Evolutionary conservation across 1,139 yeast genomes (phyloP).

Genomic region (Magnusiomyces tetraspermus): DNA sequence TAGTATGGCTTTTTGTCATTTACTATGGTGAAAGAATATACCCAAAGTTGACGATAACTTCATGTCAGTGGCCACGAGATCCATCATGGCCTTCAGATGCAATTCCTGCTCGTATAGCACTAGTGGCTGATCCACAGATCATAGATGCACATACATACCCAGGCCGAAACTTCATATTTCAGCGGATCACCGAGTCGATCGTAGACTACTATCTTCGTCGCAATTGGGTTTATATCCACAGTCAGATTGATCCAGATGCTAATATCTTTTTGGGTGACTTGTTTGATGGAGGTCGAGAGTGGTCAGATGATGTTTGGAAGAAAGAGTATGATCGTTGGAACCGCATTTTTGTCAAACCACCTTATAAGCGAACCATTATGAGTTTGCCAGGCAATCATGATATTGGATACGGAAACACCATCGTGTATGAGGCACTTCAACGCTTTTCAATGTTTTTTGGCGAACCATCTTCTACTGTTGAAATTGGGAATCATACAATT

Average conservation of each 20-base stretch:
- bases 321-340: constrained; percentile 62
- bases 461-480: constrained; percentile 45
- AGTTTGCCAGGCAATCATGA: constrained; percentile 92
- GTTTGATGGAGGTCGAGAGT: constrained; percentile 91
- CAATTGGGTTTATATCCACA: constrained; percentile 58
- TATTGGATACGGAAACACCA: constrained; percentile 76
- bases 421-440: constrained; percentile 42
- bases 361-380: constrained; percentile 38
- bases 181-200: constrained; percentile 32
- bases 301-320: constrained; percentile 64
- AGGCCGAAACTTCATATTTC: constrained; percentile 29
- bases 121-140: constrained; percentile 89
- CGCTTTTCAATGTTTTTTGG: constrained; percentile 73
- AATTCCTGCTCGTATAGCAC: constrained; percentile 50
- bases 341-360: constrained; percentile 46
- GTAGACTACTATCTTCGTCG: constrained; percentile 73
- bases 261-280: constrained; percentile 79
- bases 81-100: constrained; percentile 39
- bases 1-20: constrained; percentile 42
- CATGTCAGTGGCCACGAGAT: constrained; percentile 60
- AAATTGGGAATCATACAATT: constrained; percentile 67
- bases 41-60: constrained; percentile 40
- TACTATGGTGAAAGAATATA: constrained; percentile 54
- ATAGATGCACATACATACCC: constrained; percentile 66
- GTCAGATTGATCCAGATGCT: constrained; percentile 59